phyloP scores from a whole-genome alignment of 495 filamentous ascomycete species.

The Penicillium egyptiacum region DNA sequence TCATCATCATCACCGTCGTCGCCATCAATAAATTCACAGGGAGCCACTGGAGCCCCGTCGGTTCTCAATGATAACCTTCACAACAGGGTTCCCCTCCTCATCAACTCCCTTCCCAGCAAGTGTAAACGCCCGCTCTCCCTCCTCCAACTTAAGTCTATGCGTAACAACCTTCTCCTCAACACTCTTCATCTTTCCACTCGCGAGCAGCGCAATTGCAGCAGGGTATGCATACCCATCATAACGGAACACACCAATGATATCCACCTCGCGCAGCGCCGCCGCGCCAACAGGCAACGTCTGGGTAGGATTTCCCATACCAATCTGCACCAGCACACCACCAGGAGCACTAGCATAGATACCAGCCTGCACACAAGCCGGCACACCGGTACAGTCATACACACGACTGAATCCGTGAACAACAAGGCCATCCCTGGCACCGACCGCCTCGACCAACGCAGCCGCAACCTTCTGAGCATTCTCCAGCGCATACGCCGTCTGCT shows the following conservation, averaged over 20 bases:
- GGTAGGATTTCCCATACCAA: constrained; percentile 92
- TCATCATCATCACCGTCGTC: constrained; percentile 22
- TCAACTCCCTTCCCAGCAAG: constrained; percentile 82
- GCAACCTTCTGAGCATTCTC: constrained; percentile 46
- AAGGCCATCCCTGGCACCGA: constrained; percentile 37
- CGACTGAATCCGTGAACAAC: constrained; percentile 62
- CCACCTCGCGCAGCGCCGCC: constrained; percentile 83
- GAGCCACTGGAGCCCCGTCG: constrained; percentile 9
- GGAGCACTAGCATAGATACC: constrained; percentile 78
- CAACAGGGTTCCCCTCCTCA: constrained; percentile 69
- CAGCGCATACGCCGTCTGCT: constrained; percentile 43
- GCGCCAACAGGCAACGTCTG: constrained; percentile 83
- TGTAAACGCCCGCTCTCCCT: constrained; percentile 67
- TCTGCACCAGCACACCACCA: constrained; percentile 80
- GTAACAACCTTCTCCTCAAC: constrained; percentile 66
- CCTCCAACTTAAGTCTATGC: constrained; percentile 69
- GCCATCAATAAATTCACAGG: constrained; percentile 10
- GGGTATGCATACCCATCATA: constrained; percentile 81
- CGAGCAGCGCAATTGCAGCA: constrained; percentile 72
- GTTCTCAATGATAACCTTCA: constrained; percentile 79
- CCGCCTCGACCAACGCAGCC: constrained; percentile 37
- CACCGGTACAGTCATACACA: constrained; percentile 90
- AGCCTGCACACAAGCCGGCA: constrained; percentile 81
- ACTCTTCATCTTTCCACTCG: constrained; percentile 56
- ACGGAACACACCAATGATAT: constrained; percentile 88